phyloP scores from a whole-genome alignment of 768 basidiomycete species.

The Naematelia encephala region DNA sequence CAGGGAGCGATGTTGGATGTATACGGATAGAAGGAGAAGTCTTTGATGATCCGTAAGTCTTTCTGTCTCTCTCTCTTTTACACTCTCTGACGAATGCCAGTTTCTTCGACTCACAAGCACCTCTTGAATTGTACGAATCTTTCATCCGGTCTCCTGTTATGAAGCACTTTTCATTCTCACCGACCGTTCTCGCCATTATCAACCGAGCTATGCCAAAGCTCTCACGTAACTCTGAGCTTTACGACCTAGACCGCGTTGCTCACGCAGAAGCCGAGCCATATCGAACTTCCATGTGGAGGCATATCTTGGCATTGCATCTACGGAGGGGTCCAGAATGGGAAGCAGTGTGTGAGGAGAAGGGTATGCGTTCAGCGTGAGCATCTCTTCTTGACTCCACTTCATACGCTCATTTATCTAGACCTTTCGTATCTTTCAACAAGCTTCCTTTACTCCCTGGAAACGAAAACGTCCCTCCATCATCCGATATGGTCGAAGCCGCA shows the following conservation, averaged over 20 bases:
- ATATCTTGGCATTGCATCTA: slow-evolving; percentile 47
- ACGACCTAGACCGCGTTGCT: slow-evolving; percentile 22
- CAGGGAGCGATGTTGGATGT: slow-evolving; percentile 36
- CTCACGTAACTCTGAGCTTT: slow-evolving; percentile 29
- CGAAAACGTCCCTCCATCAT: slow-evolving; percentile 47
- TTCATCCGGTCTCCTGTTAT: slow-evolving; percentile 43
- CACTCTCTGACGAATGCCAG: slow-evolving; percentile 10
- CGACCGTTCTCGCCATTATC: slow-evolving; percentile 39
- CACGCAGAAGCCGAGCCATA: slow-evolving; percentile 14
- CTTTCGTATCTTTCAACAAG: slow-evolving; percentile 49
- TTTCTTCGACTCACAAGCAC: slow-evolving; percentile 46
- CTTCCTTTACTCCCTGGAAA: slow-evolving; percentile 44
- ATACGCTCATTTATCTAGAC: slow-evolving; percentile 19
- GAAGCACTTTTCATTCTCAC: slow-evolving; percentile 46
- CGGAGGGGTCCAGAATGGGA: slow-evolving; percentile 36
- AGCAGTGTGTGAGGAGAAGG: slow-evolving; percentile 33
- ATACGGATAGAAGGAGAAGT: slow-evolving; percentile 41
- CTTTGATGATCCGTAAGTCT: slow-evolving; percentile 45
- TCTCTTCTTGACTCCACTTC: neutral
- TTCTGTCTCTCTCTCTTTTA: neutral
- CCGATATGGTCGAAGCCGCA: slow-evolving; percentile 37
- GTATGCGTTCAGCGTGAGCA: slow-evolving; percentile 36
- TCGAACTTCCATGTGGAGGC: slow-evolving; percentile 31
- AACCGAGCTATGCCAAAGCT: slow-evolving; percentile 33
- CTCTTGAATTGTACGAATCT: slow-evolving; percentile 35